Evolutionary conservation across 306 rosid species (phyloP).

Genomic region (Betula pendula): DNA sequence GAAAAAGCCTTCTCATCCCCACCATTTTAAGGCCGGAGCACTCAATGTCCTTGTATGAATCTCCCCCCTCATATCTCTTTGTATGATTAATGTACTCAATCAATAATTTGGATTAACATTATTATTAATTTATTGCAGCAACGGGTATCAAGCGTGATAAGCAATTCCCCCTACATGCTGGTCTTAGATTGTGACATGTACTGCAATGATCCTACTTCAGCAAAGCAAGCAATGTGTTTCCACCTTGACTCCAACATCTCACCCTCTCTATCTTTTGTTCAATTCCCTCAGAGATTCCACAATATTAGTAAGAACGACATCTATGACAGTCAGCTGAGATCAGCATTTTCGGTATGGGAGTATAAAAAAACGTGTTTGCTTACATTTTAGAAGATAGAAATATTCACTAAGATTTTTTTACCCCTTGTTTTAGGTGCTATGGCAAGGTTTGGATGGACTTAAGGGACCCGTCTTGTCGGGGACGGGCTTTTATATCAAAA

Average conservation of each 20-base stretch:
- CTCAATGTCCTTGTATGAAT: constrained; percentile 40
- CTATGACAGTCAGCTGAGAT: constrained; percentile 58
- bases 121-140: constrained; percentile 45
- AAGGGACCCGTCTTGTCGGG: constrained; percentile 63
- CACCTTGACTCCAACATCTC: constrained; percentile 66
- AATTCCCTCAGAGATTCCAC: constrained; percentile 64
- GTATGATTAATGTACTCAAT: too few relatives aligned
- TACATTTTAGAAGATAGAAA: neutral
- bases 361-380: neutral
- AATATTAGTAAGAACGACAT: constrained; percentile 56
- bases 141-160: constrained; percentile 62
- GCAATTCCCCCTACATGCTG: constrained; percentile 66
- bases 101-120: constrained; percentile 6
- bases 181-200: constrained; percentile 79
- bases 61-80: neutral
- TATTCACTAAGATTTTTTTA: neutral
- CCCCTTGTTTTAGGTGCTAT: constrained; percentile 30
- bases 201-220: constrained; percentile 69
- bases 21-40: constrained; percentile 47
- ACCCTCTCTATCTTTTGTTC: constrained; percentile 59
- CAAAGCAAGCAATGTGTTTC: constrained; percentile 67
- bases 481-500: constrained; percentile 56
- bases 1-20: constrained; percentile 35
- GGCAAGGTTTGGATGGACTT: constrained; percentile 62
- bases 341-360: constrained; percentile 27